phyloP scores from a whole-genome alignment of 805 yeast species.

The Spathaspora passalidarum region DNA sequence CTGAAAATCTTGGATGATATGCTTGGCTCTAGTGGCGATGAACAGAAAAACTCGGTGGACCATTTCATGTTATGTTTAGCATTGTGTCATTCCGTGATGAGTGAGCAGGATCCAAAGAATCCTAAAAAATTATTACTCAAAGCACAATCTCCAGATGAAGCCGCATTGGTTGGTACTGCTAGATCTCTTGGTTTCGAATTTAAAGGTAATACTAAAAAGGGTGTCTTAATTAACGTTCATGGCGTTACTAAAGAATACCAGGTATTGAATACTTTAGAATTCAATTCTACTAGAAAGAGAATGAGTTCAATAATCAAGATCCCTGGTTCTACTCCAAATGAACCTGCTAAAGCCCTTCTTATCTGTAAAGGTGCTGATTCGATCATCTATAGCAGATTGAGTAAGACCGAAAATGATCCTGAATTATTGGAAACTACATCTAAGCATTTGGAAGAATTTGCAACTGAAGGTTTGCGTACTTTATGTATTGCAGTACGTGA shows the following conservation, averaged over 20 bases:
- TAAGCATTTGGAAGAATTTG: constrained; percentile 69
- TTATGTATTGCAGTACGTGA: constrained; percentile 75
- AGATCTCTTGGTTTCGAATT: constrained; percentile 73
- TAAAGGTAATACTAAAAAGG: constrained; percentile 62
- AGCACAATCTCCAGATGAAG: constrained; percentile 87
- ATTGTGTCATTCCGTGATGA: constrained; percentile 74
- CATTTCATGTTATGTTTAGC: constrained; percentile 77
- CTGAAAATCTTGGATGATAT: constrained; percentile 63
- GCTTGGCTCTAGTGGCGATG: constrained; percentile 46
- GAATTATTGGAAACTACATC: constrained; percentile 63
- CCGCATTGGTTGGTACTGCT: constrained; percentile 80
- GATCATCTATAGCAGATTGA: constrained; percentile 65
- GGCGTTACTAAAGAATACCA: constrained; percentile 71
- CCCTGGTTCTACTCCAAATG: constrained; percentile 49
- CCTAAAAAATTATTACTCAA: constrained; percentile 56
- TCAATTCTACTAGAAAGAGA: constrained; percentile 82
- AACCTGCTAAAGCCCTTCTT: constrained; percentile 51
- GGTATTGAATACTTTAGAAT: constrained; percentile 67
- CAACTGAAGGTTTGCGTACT: constrained; percentile 81
- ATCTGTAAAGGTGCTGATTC: constrained; percentile 88
- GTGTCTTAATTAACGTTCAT: constrained; percentile 63
- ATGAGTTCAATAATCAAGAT: constrained; percentile 80
- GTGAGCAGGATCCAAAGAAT: constrained; percentile 61
- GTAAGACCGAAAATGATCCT: constrained; percentile 38
- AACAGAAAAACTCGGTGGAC: constrained; percentile 58